A percentile compares a stretch with the other conserved stretches of the same genome.
These are phyloP conservation scores for Pyricularia grisea DNA, from an alignment of 2,329 filamentous ascomycete species.

Conservation along the genomic window DNA sequence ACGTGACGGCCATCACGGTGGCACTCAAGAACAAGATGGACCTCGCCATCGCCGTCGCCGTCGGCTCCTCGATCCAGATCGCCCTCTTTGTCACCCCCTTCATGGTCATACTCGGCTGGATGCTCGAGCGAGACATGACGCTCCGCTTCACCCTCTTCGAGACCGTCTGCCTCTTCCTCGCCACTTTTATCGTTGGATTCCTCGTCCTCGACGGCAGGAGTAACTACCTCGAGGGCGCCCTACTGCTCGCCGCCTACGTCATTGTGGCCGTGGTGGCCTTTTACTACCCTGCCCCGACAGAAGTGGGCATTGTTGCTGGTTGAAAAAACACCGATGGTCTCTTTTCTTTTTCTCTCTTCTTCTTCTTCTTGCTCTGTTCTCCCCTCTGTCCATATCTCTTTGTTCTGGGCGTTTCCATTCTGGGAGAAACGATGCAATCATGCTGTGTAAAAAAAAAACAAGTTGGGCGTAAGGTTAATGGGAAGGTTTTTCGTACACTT, in stretches of 20 bases:
- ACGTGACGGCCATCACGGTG: slow-evolving; percentile 61
- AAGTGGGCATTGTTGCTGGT: neutral
- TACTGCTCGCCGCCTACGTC: slow-evolving; percentile 57
- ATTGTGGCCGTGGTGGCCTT: slow-evolving; percentile 60
- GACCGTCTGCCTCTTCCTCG: slow-evolving; percentile 78
- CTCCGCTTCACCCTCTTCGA: slow-evolving; percentile 85
- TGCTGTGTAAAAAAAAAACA: neutral
- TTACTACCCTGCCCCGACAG: slow-evolving; percentile 43
- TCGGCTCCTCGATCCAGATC: slow-evolving; percentile 65
- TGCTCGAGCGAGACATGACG: slow-evolving; percentile 58
- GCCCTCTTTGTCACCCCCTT: slow-evolving; percentile 62
- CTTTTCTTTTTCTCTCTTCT: neutral
- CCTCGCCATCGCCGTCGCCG: slow-evolving; percentile 61
- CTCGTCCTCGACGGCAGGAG: slow-evolving; percentile 75
- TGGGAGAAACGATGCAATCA: neutral
- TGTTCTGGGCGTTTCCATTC: neutral
- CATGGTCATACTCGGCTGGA: slow-evolving; percentile 64
- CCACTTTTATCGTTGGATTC: slow-evolving; percentile 80
- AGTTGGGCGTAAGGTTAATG: neutral
- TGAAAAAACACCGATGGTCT: neutral
- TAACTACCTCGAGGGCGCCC: slow-evolving; percentile 75
- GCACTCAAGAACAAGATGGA: slow-evolving; percentile 72
- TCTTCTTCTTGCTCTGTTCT: no score
- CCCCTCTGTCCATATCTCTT: neutral
- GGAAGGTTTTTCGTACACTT: no score